Evolutionary conservation across 2,329 filamentous ascomycete species (phyloP).

Genomic region (Tolypocladium nubicola): DNA sequence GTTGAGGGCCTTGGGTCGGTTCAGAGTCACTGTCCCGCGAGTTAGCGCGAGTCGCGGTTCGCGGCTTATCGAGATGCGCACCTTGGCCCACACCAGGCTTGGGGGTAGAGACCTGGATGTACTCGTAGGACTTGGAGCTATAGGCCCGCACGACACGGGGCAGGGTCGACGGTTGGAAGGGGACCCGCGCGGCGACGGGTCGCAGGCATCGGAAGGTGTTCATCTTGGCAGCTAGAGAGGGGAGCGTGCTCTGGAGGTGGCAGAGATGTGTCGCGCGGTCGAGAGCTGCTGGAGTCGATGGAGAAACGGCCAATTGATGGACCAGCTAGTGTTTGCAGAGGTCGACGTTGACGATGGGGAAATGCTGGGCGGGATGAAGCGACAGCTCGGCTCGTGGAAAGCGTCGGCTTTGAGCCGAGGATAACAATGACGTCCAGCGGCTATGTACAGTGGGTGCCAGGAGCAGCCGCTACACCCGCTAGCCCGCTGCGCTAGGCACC

Average conservation of each 20-base stretch:
- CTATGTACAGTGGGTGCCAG: too few relatives aligned
- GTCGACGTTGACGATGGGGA: background rate
- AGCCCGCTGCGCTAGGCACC: too few relatives aligned
- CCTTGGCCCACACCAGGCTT: constrained; percentile 85
- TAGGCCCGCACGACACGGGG: constrained; percentile 44
- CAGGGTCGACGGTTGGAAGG: constrained; percentile 45
- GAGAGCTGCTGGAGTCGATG: background rate
- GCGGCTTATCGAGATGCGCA: constrained; percentile 28
- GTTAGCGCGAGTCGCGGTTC: constrained; percentile 4
- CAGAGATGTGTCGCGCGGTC: background rate
- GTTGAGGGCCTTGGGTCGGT: constrained; percentile 92
- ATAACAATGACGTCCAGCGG: constrained; percentile 1
- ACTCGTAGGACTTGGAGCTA: constrained; percentile 57
- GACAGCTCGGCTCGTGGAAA: constrained; percentile 11
- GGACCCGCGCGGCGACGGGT: constrained; percentile 36
- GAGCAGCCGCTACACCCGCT: too few relatives aligned
- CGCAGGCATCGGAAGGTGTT: constrained; percentile 47
- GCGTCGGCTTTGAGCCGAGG: constrained; percentile 19
- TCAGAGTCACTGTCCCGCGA: constrained; percentile 61
- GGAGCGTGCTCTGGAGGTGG: background rate
- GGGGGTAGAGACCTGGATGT: constrained; percentile 71
- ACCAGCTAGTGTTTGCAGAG: background rate
- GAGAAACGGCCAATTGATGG: background rate
- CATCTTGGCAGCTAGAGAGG: constrained; percentile 22
- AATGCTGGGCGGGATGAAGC: background rate